Evolutionary conservation across 2,329 filamentous ascomycete genomes (phyloP), one percentile per base, ranked within the genome.

Genomic region (Teratosphaeria gauchensis): DNA sequence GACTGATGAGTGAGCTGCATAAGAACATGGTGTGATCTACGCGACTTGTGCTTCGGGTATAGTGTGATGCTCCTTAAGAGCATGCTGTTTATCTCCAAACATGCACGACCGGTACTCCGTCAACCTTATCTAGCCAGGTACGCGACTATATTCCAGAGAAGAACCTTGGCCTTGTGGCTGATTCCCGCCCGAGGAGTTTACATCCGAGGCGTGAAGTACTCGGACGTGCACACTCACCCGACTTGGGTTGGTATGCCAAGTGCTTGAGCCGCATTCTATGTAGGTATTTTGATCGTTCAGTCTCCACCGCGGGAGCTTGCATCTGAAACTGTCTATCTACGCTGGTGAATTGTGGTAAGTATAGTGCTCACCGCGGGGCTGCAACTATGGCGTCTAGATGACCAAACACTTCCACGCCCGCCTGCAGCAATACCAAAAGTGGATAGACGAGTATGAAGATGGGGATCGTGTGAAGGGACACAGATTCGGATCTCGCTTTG

Each of bases 401-500:
- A 28, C 55, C 63, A 21, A 63, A 64, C 1, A 65, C 58, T 51
- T 62, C 62, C 32, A 61, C 53, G 9, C 57, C 31, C 4, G 64
- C 61, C 9, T 58, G 54, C 16, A 56, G 54, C 4, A 60, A 21
- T n/a, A 65, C 16, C 51, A 59, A 51, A 4, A 62, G 7, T 16
- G 64, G 62, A 32, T 62, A 65, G 12, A 59, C 7, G n/a, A 61
- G 32, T 16, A 63, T 4, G 5, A 58, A n/a, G 12, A 61, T 21
- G 8, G 61, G 59, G n/a, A 58, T 55, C 12, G 62, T 59, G 59
- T 61, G 62, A 33, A 55, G 24, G 21, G 61, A 56, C 19, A 63
- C 62, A 56, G 61, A 64, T n/a, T 65, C 64, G 11, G 61, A 63
- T 24, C 61, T 53, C 21, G 59, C 58, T 31, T 52, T 62, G 58